Percentiles rank a stretch among this genome's conserved stretches.
phyloP scores from a whole-genome alignment of 169 alveolate genomes.

The Amoebophrya sp. region DNA sequence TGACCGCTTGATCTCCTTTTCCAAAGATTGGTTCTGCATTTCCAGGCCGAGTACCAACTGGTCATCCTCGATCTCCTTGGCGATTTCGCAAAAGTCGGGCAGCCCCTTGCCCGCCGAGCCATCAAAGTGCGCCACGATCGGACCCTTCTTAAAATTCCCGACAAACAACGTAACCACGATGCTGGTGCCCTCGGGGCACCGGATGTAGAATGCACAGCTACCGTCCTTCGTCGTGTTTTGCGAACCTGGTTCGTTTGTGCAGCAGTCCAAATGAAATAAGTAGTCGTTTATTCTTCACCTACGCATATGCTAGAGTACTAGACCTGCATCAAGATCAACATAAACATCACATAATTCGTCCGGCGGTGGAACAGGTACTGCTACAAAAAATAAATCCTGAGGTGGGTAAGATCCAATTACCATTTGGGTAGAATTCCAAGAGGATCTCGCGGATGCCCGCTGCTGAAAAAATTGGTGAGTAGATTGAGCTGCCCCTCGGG shows the following conservation, averaged over 20 bases:
- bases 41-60: constrained; percentile 23
- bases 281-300: too few species aligned
- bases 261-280: too few species aligned
- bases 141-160: constrained; percentile 32
- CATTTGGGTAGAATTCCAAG: constrained; percentile 33
- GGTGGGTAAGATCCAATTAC: too few species aligned
- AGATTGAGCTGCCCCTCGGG: constrained; percentile 21
- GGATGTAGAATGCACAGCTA: not conserved
- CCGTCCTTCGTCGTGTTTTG: constrained; percentile 25
- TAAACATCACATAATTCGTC: too few species aligned
- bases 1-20: not conserved
- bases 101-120: constrained; percentile 37
- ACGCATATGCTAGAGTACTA: too few species aligned
- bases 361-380: too few species aligned
- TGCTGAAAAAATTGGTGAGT: constrained; percentile 29
- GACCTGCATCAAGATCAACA: too few species aligned
- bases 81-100: constrained; percentile 36
- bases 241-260: too few species aligned
- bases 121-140: constrained; percentile 35
- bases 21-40: not conserved
- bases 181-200: constrained; percentile 34
- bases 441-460: constrained; percentile 33
- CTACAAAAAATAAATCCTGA: not conserved
- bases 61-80: constrained; percentile 30
- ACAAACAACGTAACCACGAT: constrained; percentile 33